Percentiles rank a stretch among this genome's conserved stretches.
Conservation (phyloP, 2,329 filamentous ascomycete species). For the Chrysoporthe deuterocubensis region DNA sequence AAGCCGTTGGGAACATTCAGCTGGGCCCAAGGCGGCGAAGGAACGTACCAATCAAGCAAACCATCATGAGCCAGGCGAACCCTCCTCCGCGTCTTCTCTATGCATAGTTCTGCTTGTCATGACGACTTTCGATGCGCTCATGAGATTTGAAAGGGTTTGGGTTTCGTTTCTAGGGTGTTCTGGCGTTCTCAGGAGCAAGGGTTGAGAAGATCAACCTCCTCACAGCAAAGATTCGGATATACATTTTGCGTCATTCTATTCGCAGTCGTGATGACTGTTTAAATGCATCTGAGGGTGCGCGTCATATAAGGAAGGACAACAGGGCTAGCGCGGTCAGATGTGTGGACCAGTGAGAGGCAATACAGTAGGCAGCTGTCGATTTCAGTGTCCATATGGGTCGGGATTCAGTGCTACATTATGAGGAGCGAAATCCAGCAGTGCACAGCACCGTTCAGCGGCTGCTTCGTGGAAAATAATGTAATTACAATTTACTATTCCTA, state of each 20-base stretch:
- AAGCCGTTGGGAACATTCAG: slow-evolving; percentile 35
- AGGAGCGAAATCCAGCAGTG: neutral
- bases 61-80: slow-evolving; percentile 11
- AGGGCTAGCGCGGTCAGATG: neutral
- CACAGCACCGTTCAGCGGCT: neutral
- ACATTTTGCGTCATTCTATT: neutral
- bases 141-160: neutral
- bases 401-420: neutral
- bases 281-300: neutral
- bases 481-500: neutral
- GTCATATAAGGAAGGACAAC: neutral
- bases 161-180: neutral
- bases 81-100: neutral
- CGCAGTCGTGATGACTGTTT: neutral
- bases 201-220: neutral
- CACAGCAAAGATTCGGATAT: neutral
- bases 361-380: neutral
- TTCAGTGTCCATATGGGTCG: neutral
- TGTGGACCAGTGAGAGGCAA: too few relatives aligned
- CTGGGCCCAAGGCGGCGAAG: slow-evolving; percentile 34
- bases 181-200: neutral
- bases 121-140: neutral
- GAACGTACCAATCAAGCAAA: slow-evolving; percentile 23
- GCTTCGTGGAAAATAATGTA: neutral
- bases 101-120: neutral